phyloP scores from a whole-genome alignment of 176 grass and related monocot species.

The Avena eriantha region DNA sequence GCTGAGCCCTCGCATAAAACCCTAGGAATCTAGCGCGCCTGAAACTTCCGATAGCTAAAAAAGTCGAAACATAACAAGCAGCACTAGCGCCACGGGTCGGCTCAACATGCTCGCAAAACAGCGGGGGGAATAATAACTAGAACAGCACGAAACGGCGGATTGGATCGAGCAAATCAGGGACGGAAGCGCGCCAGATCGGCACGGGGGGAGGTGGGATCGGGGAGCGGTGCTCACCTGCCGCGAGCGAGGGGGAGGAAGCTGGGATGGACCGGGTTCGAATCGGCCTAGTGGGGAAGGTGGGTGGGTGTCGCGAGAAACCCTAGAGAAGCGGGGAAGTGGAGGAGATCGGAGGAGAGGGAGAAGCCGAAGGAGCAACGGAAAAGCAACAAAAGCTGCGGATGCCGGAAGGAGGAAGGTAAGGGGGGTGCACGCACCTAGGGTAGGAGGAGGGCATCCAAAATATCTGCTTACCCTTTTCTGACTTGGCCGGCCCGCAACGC shows the following conservation, averaged over 20 bases:
- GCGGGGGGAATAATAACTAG: background rate
- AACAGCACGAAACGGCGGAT: background rate
- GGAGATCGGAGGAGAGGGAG: slow-evolving; percentile 5
- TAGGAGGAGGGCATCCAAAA: background rate
- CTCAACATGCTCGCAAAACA: background rate
- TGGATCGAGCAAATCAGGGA: slow-evolving; percentile 34
- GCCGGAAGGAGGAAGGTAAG: too few species aligned
- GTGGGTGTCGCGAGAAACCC: slow-evolving; percentile 36
- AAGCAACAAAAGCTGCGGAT: slow-evolving; percentile 4
- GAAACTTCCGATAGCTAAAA: background rate
- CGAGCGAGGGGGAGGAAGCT: background rate
- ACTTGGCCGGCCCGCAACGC: slow-evolving; percentile 35
- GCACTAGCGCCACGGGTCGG: background rate
- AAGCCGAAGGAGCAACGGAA: background rate
- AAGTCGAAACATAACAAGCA: background rate
- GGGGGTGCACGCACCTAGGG: background rate
- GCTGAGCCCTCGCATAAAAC: background rate
- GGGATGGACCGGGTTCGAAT: background rate
- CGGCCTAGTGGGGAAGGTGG: background rate
- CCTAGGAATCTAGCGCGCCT: slow-evolving; percentile 26
- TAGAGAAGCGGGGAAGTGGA: background rate
- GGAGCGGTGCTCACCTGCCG: slow-evolving; percentile 11
- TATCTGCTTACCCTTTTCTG: slow-evolving; percentile 36
- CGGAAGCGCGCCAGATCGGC: too few species aligned
- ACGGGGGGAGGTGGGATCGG: too few species aligned